Evolutionary conservation across 139 green algal species (phyloP), one percentile per base, ranked within the genome.

Genomic region (Yamagishiella unicocca): DNA sequence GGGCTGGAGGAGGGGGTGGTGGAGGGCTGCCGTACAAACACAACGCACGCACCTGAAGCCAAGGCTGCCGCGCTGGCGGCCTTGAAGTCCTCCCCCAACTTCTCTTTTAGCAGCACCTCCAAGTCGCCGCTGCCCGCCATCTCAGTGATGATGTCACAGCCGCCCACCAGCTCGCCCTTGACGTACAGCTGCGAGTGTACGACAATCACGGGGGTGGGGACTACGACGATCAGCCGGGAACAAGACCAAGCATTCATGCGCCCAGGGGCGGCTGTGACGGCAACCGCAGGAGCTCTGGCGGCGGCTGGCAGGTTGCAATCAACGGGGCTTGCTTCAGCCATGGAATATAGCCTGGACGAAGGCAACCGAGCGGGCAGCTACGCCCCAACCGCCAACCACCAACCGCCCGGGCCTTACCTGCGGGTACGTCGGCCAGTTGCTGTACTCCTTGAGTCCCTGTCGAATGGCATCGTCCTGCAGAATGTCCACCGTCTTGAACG

Each of bases 341-440:
- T n/a, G n/a, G n/a, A n/a, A n/a, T n/a, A n/a, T n/a, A n/a, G n/a
- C n/a, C n/a, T n/a, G n/a, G n/a, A n/a, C n/a, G n/a, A n/a, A n/a
- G n/a, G n/a, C n/a, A n/a, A n/a, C n/a, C n/a, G n/a, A n/a, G n/a
- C n/a, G n/a, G n/a, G n/a, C n/a, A n/a, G n/a, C n/a, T n/a, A n/a
- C n/a, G n/a, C n/a, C n/a, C n/a, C n/a, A n/a, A n/a, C n/a, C n/a
- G n/a, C n/a, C n/a, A n/a, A n/a, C n/a, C n/a, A 58, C 17, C 50
- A 58, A 12, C 50, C 50, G 14, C 50, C 50, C 50, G 50, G 50
- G 19, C 22, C 61, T 5, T n/a, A 98, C 90, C 54, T 96, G 97
- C 37, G 97, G 97, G 88, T 96, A 99, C 19, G 96, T 99, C 25
- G 96, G 97, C 96, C 96, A 99, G 73, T 95, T 89, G 38, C 89